Conservation (phyloP, 495 filamentous ascomycete species). For the Aspergillus baeticus region DNA sequence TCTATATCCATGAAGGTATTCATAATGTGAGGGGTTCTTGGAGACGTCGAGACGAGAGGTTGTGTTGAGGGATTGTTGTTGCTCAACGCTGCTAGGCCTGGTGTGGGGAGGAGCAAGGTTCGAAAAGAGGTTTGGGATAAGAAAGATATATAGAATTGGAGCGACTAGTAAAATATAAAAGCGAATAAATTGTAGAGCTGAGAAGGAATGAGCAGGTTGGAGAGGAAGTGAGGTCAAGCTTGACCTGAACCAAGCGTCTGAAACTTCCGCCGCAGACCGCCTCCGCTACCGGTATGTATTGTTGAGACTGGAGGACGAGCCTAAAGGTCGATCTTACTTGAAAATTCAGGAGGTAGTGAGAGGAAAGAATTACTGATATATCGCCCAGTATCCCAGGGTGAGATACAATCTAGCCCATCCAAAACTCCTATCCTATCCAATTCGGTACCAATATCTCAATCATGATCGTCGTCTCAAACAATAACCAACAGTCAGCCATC, state of each 20-base stretch:
- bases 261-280: slow-evolving; percentile 9
- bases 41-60: background rate
- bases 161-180: too few species aligned
- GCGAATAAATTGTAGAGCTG: background rate
- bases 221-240: background rate
- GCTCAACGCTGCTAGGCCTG: background rate
- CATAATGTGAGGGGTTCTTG: slow-evolving; percentile 16
- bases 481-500: slow-evolving; percentile 9
- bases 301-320: too few species aligned
- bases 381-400: background rate
- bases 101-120: background rate
- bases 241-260: background rate
- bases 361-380: too few species aligned
- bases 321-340: too few species aligned
- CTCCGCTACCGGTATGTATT: too few species aligned
- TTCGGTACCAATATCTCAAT: slow-evolving; percentile 4
- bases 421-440: slow-evolving; percentile 6
- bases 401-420: slow-evolving; percentile 5
- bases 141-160: background rate
- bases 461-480: slow-evolving; percentile 19
- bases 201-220: background rate
- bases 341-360: too few species aligned
- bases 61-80: background rate
- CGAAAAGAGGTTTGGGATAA: background rate
- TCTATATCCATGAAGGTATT: slow-evolving; percentile 70